Evolutionary conservation across 2,329 filamentous ascomycete genomes (phyloP), one percentile per base, ranked within the genome.

Genomic region (Venturiaceae sp.): DNA sequence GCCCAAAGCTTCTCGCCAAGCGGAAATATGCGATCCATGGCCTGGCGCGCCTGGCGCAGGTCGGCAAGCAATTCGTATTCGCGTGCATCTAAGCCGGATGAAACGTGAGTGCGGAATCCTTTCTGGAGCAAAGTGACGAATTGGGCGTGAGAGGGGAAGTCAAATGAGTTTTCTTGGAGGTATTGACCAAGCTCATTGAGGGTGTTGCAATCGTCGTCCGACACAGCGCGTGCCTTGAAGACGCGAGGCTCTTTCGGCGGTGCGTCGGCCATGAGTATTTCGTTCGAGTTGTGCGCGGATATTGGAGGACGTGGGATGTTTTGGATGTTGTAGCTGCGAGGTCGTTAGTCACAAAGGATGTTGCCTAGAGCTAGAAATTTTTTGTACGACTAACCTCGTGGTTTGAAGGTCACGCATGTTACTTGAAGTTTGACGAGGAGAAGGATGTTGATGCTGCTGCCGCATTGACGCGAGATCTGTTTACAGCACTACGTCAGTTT

Each of bases 1-100:
- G 87, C 72, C 88, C 88, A 94, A 69, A 81, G 81, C 60, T 87
- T 83, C 75, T 94, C 88, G 66, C 87, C 87, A 64, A 90, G 78
- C 50, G 87, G 85, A 64, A 85, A 86, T 21, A 83, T 77, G 56
- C 79, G 78, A 63, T 83, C 79, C 78, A 86, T 83, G 57, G 78
- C 77, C 64, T 81, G 78, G 60, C 83, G 77, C 3, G 77, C 76
- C 62, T 77, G 73, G 34, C 74, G 75, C 32, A 80, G 66, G 32
- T 77, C 73, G 11, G 69, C 65, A 1, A 79, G 67, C 2, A 79
- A 65, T 30, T 74, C 74, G 63, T 77, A 79, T 13, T 69, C 66
- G 34, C 66, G 70, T 8, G 76, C 70, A 52, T 75, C 64, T 53
- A 67, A 56, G 59, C 71, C 57, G 53, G 64, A 34, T 64, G 66